These are phyloP conservation scores for Aspergillus indologenus DNA, from an alignment of 495 filamentous ascomycete genomes.

Conservation along the genomic window DNA sequence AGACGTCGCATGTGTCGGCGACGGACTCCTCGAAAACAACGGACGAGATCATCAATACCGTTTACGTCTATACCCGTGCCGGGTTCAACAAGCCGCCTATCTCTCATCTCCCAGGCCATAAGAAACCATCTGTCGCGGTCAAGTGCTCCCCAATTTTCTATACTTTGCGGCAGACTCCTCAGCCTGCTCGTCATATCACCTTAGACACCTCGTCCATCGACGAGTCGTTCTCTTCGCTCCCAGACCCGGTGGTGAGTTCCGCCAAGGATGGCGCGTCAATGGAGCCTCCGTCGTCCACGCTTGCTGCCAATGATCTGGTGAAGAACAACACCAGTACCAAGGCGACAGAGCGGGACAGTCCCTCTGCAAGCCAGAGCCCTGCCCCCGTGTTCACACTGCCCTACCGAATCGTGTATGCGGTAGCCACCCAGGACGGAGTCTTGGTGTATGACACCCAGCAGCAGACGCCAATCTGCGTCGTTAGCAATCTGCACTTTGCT, in stretches of 20 bases:
- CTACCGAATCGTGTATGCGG: constrained; percentile 94
- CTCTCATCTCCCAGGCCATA: constrained; percentile 95
- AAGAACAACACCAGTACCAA: constrained; percentile 49
- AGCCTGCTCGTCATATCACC: constrained; percentile 80
- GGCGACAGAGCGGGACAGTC: constrained; percentile 51
- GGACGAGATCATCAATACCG: constrained; percentile 92
- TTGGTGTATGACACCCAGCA: constrained; percentile 97
- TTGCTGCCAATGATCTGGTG: constrained; percentile 37
- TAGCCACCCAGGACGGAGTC: constrained; percentile 96
- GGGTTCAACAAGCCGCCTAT: constrained; percentile 97
- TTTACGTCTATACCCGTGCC: constrained; percentile 95
- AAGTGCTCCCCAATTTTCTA: constrained; percentile 91
- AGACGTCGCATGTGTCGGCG: constrained; percentile 67
- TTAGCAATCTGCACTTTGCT: constrained; percentile 95
- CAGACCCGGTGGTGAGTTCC: constrained; percentile 68
- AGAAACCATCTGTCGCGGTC: constrained; percentile 96
- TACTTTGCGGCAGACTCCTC: constrained; percentile 64
- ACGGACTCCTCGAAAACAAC: constrained; percentile 66
- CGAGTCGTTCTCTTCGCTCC: constrained; percentile 76
- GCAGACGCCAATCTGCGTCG: constrained; percentile 82
- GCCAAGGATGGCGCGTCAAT: constrained; percentile 59
- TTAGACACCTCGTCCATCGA: constrained; percentile 89
- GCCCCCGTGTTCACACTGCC: constrained; percentile 76
- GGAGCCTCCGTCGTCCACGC: constrained; percentile 72
- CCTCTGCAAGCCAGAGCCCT: constrained; percentile 50